Evolutionary conservation across 805 yeast genomes (phyloP).

Genomic region (Sungouiozyma intestinalis): DNA sequence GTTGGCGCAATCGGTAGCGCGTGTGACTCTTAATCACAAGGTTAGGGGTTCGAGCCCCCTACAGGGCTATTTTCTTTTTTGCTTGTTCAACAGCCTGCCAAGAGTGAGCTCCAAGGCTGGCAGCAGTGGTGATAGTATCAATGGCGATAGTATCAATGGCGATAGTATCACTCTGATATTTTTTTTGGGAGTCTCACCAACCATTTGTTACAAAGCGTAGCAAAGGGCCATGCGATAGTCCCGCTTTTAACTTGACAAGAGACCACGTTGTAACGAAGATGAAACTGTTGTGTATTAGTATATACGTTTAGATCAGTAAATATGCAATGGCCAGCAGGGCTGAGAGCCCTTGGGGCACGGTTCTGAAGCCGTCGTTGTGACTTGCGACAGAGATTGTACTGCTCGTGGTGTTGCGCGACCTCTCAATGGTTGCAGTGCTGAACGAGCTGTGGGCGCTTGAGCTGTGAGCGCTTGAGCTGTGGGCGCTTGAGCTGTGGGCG

Average conservation of each 20-base stretch:
- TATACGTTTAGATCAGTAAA: not conserved
- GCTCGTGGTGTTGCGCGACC: not conserved
- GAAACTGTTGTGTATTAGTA: no score
- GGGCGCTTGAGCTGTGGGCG: not conserved
- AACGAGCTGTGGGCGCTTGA: not conserved
- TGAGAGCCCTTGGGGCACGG: not conserved
- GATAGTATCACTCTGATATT: not conserved
- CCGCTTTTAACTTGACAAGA: no score
- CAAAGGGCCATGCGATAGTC: no score
- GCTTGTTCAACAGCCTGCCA: no score
- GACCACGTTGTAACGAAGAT: no score
- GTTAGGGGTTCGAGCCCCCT: not conserved
- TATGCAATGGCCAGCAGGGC: not conserved
- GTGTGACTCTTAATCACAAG: not conserved
- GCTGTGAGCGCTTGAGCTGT: not conserved
- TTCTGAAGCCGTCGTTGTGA: not conserved
- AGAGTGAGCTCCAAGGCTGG: no score
- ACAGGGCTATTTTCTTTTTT: not conserved
- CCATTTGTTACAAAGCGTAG: no score
- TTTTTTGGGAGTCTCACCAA: no score
- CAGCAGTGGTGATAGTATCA: slow-evolving; percentile 1
- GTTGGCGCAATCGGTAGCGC: not conserved
- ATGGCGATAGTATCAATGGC: not conserved
- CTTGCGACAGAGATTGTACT: not conserved
- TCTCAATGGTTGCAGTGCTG: not conserved